Evolutionary conservation across 768 basidiomycete species (phyloP), one percentile per base, ranked within the genome.

Genomic region (Paxillus involutus): DNA sequence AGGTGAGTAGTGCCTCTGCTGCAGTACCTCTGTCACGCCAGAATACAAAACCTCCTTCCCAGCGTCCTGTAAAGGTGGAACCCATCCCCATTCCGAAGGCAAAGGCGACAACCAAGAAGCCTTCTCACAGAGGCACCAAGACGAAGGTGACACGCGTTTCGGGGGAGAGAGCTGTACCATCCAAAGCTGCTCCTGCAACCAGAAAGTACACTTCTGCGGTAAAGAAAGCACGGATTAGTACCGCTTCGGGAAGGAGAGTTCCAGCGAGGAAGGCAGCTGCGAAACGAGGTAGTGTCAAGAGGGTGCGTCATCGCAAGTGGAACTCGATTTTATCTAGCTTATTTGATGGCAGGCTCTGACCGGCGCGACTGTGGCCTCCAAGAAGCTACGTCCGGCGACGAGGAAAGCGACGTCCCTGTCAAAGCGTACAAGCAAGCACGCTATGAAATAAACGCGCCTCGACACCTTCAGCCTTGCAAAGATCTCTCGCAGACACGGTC

Each of bases 121-220:
- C 45, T 3, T n/a, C 42, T 37, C 29, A 54, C 16, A 19, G 44
- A 30, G 49, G 24, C 26, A 19, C 40, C 14, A 44, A 40, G 43
- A 32, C 17, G 12, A 56, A 56, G 33, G 16, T 16, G 2, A 19
- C 39, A 12, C 13, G 29, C 11, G 52, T 51, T 9, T 24, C 32
- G 12, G 49, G 26, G n/a, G 58, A 46, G 17, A 44, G 39, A 1
- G 13, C 40, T 12, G 13, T 12, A 32, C 19, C 42, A 37, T 44
- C 42, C 39, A 61, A 57, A 44, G 21, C 41, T n/a, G 40, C 21
- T 24, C 16, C 47, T 4, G 24, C 49, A 21, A 51, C 42, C 33
- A 67, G 47, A 42, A 65, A 59, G 44, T 70, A 70, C 17, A 52
- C 49, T 17, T 70, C 65, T 4, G 44, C 36, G 46, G 60, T 68